Evolutionary conservation across 371 early-diverging fungal species (phyloP), one percentile per base, ranked within the genome.

Genomic region (Saksenaea vasiformis): DNA sequence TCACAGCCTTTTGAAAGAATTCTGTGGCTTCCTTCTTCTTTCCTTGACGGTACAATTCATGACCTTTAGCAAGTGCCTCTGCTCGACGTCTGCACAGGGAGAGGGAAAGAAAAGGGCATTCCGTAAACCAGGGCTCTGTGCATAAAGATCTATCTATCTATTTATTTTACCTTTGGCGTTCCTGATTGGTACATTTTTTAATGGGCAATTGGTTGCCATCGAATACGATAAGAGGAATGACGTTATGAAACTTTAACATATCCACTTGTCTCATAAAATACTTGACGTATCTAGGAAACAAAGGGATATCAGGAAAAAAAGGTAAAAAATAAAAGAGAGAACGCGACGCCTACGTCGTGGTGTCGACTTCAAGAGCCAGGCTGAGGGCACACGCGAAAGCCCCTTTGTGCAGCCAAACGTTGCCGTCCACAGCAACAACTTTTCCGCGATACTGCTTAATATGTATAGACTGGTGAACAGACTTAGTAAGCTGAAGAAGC

Each of bases 161-260:
- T n/a, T n/a, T n/a, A n/a, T n/a, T n/a, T 43, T 78, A 85, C 84
- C 64, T 51, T 57, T 76, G 64, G 15, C 99, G 85, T 28, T 90
- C 87, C 15, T 74, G 65, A 66, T 93, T 93, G 0, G 98, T 99
- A 10, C 62, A 66, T 19, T 74, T 67, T 71, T 99, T 99, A 43
- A 92, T 85, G 0, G 97, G 97, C 8, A 98, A 78, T 41, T 78
- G 77, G 14, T 93, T 94, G 28, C 99, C 99, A 74, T 99, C 99
- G 82, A 99, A 99, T 3, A 99, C 99, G 54, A 99, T 73, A 31
- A 92, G 68, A 0, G 99, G 99, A 19, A 65, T 84, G 17, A 99
- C 87, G n/a, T 82, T 81, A 68, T 87, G 73, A 65, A 85, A 73
- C 31, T 77, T 71, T 27, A 98, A 79, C 77, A 93, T 80, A 1